phyloP scores from a whole-genome alignment of 1,284 basidiomycete genomes.

The Pascua sp. region DNA sequence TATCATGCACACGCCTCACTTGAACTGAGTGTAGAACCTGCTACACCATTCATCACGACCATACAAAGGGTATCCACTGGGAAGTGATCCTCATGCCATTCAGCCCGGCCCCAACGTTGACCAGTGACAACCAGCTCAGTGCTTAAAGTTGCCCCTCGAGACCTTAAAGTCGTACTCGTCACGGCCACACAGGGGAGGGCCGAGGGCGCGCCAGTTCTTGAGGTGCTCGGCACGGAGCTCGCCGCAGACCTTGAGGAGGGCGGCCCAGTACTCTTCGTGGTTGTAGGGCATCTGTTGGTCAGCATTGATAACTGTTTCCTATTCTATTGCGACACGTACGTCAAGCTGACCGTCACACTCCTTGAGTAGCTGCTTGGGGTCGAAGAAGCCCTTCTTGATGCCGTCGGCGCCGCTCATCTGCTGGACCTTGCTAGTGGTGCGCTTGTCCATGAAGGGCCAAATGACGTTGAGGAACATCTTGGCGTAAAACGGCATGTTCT shows the following conservation, averaged over 20 bases:
- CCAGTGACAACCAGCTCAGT: too few relatives aligned
- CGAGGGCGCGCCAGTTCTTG: constrained; percentile 23
- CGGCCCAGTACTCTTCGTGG: constrained; percentile 35
- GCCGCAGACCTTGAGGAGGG: constrained; percentile 26
- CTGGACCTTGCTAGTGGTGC: constrained; percentile 32
- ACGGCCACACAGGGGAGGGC: constrained; percentile 24
- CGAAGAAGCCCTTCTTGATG: constrained; percentile 14
- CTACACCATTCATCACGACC: too few relatives aligned
- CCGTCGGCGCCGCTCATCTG: constrained; percentile 23
- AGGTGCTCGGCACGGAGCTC: constrained; percentile 22
- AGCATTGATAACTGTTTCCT: too few relatives aligned
- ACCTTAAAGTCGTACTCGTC: too few relatives aligned
- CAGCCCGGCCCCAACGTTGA: too few relatives aligned
- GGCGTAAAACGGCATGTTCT: constrained; percentile 37
- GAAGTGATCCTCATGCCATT: too few relatives aligned
- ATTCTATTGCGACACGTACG: too few relatives aligned
- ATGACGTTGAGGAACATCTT: constrained; percentile 37
- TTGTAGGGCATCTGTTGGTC: constrained; percentile 15
- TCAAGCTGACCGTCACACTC: too few relatives aligned
- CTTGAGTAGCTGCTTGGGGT: background rate
- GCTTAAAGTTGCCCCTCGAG: too few relatives aligned
- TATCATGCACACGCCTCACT: too few relatives aligned
- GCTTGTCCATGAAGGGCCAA: constrained; percentile 43
- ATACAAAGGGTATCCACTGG: too few relatives aligned
- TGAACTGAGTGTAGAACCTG: too few relatives aligned